phyloP scores from a whole-genome alignment of 2,329 filamentous ascomycete species.

The Pestalotiopsis sp. region DNA sequence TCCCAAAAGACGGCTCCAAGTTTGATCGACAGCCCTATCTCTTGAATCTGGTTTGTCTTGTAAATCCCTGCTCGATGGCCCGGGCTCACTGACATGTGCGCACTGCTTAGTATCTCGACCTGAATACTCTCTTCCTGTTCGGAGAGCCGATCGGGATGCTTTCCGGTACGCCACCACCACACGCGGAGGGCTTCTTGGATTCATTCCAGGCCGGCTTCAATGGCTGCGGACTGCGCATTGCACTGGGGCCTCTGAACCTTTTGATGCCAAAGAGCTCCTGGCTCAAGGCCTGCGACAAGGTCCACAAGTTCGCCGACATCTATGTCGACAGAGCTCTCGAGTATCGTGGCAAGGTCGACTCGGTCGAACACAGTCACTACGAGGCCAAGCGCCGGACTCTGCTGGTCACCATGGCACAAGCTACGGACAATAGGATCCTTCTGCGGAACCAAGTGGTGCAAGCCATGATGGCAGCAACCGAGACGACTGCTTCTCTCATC shows the following conservation, averaged over 20 bases:
- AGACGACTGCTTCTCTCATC: slow-evolving; percentile 23
- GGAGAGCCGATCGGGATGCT: slow-evolving; percentile 25
- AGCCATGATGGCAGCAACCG: slow-evolving; percentile 24
- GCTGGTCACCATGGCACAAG: neutral
- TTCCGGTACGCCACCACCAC: slow-evolving; percentile 22
- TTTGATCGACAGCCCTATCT: slow-evolving; percentile 25
- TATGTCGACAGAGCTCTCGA: slow-evolving; percentile 25
- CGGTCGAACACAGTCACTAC: neutral
- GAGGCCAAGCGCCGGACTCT: neutral
- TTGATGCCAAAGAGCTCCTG: slow-evolving; percentile 24
- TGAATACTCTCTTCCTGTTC: slow-evolving; percentile 25
- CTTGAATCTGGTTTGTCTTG: slow-evolving; percentile 22
- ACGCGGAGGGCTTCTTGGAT: slow-evolving; percentile 22
- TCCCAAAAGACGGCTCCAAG: slow-evolving; percentile 24
- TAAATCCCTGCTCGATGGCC: slow-evolving; percentile 13
- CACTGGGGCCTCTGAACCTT: slow-evolving; percentile 25
- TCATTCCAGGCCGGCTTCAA: slow-evolving; percentile 25
- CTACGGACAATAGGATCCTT: slow-evolving; percentile 4
- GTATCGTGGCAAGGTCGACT: slow-evolving; percentile 20
- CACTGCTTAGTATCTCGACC: slow-evolving; percentile 22
- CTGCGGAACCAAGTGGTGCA: slow-evolving; percentile 23
- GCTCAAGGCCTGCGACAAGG: slow-evolving; percentile 24
- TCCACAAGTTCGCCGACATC: slow-evolving; percentile 23
- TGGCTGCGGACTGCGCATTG: slow-evolving; percentile 25
- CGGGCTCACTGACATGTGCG: slow-evolving; percentile 20